Percentiles rank a stretch among this genome's conserved stretches.
Evolutionary conservation across 345 rosid species (phyloP).

Genomic region (Lagerstroemia speciosa): DNA sequence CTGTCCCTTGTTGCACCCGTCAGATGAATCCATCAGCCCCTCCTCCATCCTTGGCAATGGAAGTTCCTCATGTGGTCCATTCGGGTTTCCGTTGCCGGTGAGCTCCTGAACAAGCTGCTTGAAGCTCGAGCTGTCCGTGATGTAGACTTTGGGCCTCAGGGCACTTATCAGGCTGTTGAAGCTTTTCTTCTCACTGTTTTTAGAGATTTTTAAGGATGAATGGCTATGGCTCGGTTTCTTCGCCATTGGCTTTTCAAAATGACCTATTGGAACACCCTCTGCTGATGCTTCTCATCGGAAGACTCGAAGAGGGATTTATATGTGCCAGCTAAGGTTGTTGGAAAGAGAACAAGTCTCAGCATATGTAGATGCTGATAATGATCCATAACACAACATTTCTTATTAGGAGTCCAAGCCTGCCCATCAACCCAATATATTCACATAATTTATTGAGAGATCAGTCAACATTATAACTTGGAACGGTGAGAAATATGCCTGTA

Average conservation of each 20-base stretch:
- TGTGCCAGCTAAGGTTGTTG: neutral
- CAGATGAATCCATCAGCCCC: constrained; percentile 2
- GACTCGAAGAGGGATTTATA: neutral
- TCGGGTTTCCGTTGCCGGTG: constrained; percentile 19
- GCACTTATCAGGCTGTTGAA: constrained; percentile 14
- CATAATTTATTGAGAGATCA: no score
- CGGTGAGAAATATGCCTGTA: no score
- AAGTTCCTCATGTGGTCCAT: neutral
- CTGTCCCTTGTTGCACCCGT: neutral
- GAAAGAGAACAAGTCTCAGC: neutral
- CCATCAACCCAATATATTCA: no score
- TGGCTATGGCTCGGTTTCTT: constrained; percentile 20
- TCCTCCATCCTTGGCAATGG: neutral
- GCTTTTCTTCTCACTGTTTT: constrained; percentile 12
- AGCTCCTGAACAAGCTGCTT: constrained; percentile 41
- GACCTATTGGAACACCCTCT: neutral
- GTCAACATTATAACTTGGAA: no score
- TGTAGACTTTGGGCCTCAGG: constrained; percentile 40
- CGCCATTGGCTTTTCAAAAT: constrained; percentile 16
- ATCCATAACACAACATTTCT: neutral
- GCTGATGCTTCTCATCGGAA: neutral
- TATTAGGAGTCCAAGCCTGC: neutral
- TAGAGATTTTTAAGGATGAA: constrained; percentile 15
- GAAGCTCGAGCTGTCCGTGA: constrained; percentile 37
- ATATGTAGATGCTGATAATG: neutral